Percentiles rank a stretch among this genome's conserved stretches.
These are phyloP conservation scores for Tilletiaria anomala DNA, from an alignment of 1,284 basidiomycete species.

Conservation along the genomic window DNA sequence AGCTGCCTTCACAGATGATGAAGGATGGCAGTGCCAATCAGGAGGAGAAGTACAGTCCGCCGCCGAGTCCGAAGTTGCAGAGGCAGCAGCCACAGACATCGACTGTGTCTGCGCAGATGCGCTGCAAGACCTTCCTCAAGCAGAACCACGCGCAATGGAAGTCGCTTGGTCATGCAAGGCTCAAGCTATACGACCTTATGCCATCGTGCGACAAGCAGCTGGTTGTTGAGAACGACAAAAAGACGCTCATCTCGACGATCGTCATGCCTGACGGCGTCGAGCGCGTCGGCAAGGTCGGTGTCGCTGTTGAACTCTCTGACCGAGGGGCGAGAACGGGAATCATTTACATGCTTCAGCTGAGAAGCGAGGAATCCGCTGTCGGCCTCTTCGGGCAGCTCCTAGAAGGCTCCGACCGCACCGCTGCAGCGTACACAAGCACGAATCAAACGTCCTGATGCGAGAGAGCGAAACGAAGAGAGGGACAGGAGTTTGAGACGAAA, in stretches of 20 bases:
- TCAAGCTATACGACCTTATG: slow-evolving; percentile 58
- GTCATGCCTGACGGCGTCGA: slow-evolving; percentile 91
- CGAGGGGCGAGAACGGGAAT: slow-evolving; percentile 79
- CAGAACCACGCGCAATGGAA: slow-evolving; percentile 96
- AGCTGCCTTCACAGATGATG: slow-evolving; percentile 25
- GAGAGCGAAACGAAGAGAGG: slow-evolving; percentile 3
- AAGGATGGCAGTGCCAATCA: slow-evolving; percentile 9
- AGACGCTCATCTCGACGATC: slow-evolving; percentile 72
- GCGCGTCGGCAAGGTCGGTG: slow-evolving; percentile 88
- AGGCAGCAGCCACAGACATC: not conserved
- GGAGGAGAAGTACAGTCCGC: not conserved
- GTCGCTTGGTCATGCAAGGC: slow-evolving; percentile 68
- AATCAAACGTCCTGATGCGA: not conserved
- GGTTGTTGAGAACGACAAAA: slow-evolving; percentile 78
- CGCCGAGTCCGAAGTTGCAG: not conserved
- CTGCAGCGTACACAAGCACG: not conserved
- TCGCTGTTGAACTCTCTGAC: slow-evolving; percentile 89
- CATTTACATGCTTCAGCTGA: slow-evolving; percentile 73
- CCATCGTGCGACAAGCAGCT: slow-evolving; percentile 71
- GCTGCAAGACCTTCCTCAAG: slow-evolving; percentile 94
- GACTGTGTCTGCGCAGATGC: slow-evolving; percentile 70
- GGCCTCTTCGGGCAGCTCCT: slow-evolving; percentile 76
- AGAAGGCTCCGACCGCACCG: slow-evolving; percentile 62
- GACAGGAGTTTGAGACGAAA: too few relatives aligned
- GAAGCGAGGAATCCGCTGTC: slow-evolving; percentile 67